Percentiles rank a stretch among this genome's conserved stretches.
phyloP scores from a whole-genome alignment of 108 stramenopile genomes.

The Nannochloropsis salina region DNA sequence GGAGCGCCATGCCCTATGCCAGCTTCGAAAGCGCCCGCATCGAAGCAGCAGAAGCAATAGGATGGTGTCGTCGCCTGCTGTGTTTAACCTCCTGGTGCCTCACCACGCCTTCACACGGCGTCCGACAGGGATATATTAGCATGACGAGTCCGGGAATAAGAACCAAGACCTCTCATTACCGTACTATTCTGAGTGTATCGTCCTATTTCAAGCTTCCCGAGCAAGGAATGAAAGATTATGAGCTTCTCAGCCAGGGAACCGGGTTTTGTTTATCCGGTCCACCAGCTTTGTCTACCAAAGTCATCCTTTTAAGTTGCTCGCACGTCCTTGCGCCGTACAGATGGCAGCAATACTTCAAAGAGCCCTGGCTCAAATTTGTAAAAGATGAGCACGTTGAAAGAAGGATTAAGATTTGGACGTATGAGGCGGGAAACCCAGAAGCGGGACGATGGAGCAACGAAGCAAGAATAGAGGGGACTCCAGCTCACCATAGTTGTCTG shows the following conservation, averaged over 20 bases:
- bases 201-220: background rate
- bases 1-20: too few relatives aligned
- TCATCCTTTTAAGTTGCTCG: background rate
- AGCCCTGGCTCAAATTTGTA: background rate
- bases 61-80: too few relatives aligned
- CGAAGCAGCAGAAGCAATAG: too few relatives aligned
- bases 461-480: background rate
- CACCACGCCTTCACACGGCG: too few relatives aligned
- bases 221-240: background rate
- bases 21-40: too few relatives aligned
- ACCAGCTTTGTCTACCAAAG: background rate
- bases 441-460: background rate
- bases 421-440: background rate
- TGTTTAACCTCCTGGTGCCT: too few relatives aligned
- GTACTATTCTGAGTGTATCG: background rate
- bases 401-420: background rate
- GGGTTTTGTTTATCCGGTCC: background rate
- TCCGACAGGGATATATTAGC: background rate
- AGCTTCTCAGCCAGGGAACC: slow-evolving; percentile 10
- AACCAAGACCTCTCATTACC: background rate
- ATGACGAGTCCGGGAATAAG: background rate
- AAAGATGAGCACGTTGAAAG: slow-evolving; percentile 14
- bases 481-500: background rate
- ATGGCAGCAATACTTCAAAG: slow-evolving; percentile 11
- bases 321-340: background rate